phyloP scores from a whole-genome alignment of 164 flowering plant species.

The Chimonanthus praecox region DNA sequence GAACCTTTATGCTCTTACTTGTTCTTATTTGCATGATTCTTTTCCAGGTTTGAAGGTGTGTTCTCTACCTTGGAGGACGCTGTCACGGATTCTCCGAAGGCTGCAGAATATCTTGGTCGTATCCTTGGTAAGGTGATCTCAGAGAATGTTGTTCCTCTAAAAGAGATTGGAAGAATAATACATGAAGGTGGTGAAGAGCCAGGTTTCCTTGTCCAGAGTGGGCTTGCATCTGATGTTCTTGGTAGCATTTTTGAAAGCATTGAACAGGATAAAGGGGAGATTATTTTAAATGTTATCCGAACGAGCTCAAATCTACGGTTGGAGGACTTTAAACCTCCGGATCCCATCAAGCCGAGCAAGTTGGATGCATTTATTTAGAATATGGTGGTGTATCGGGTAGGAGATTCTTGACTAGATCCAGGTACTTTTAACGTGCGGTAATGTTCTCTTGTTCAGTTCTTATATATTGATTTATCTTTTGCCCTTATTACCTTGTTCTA shows the following conservation, averaged over 20 bases:
- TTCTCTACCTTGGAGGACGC: constrained; percentile 59
- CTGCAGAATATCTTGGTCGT: constrained; percentile 64
- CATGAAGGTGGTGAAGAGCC: constrained; percentile 55
- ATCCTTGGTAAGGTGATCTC: constrained; percentile 49
- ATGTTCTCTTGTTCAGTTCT: constrained; percentile 2
- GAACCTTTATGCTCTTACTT: not conserved
- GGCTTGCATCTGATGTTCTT: constrained; percentile 59
- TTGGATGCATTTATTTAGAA: constrained; percentile 59
- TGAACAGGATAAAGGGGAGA: constrained; percentile 45
- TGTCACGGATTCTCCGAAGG: constrained; percentile 76
- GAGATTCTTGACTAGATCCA: constrained; percentile 6
- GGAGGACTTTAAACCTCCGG: constrained; percentile 52
- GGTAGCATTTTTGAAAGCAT: constrained; percentile 46
- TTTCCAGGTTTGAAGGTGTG: constrained; percentile 43
- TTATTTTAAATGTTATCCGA: constrained; percentile 31
- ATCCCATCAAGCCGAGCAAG: constrained; percentile 35
- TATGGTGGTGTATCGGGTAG: not conserved
- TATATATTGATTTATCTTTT: not conserved
- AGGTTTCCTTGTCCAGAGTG: constrained; percentile 38
- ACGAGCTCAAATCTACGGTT: constrained; percentile 33
- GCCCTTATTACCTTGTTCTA: not conserved
- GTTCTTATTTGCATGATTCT: not conserved
- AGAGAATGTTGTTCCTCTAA: constrained; percentile 50
- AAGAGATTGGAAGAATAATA: constrained; percentile 44
- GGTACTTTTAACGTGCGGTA: not conserved